These are phyloP conservation scores for Irpex sp. DNA, from an alignment of 1,284 basidiomycete genomes.

Conservation along the genomic window DNA sequence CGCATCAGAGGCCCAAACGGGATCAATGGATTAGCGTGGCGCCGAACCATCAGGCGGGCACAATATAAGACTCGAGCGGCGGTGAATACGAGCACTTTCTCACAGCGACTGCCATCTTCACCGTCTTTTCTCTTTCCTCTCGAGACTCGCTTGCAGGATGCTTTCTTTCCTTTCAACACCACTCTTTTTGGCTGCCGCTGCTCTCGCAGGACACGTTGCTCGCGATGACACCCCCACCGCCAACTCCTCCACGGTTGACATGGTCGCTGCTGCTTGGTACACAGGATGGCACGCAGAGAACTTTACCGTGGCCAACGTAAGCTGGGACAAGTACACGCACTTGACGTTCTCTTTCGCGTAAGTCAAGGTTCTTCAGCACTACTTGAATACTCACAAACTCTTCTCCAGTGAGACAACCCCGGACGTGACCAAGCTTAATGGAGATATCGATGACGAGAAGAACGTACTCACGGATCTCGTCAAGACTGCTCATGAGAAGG, in stretches of 20 bases:
- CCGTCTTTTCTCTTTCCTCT: slow-evolving; percentile 2
- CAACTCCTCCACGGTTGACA: slow-evolving; percentile 23
- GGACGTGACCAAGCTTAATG: slow-evolving; percentile 19
- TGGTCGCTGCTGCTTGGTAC: slow-evolving; percentile 58
- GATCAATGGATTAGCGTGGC: background rate
- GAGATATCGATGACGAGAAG: slow-evolving; percentile 17
- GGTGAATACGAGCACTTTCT: background rate
- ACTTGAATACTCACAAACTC: background rate
- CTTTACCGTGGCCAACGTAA: slow-evolving; percentile 46
- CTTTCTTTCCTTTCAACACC: slow-evolving; percentile 17
- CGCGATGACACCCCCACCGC: slow-evolving; percentile 6
- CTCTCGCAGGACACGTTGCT: slow-evolving; percentile 6
- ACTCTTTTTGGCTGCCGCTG: slow-evolving; percentile 16
- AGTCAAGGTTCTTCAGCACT: slow-evolving; percentile 23
- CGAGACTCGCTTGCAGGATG: slow-evolving; percentile 15
- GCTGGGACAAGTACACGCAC: slow-evolving; percentile 62
- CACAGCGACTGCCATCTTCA: background rate
- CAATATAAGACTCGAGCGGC: background rate
- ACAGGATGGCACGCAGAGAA: slow-evolving; percentile 53
- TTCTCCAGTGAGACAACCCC: slow-evolving; percentile 21
- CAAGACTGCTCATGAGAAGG: slow-evolving; percentile 25
- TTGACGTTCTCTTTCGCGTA: slow-evolving; percentile 65
- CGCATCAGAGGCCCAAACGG: background rate
- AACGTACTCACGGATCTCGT: slow-evolving; percentile 27
- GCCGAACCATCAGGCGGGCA: background rate